phyloP scores from a whole-genome alignment of 352 stramenopile genomes.

The Phytopythium chamaehyphon region DNA sequence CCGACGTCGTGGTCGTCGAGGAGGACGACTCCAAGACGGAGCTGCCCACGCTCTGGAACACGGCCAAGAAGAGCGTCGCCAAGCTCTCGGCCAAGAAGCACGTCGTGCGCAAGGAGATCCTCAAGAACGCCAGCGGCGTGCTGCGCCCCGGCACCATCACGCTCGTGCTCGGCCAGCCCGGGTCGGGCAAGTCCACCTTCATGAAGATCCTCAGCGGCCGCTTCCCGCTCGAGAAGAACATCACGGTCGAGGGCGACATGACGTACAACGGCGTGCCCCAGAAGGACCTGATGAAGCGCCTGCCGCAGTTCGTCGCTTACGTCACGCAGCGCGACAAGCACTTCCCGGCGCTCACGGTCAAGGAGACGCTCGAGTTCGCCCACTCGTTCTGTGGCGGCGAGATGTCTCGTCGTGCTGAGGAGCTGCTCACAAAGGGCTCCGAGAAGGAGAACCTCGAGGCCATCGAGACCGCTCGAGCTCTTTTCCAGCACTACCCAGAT shows the following conservation, averaged over 20 bases:
- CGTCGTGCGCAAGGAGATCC: conserved; percentile 40
- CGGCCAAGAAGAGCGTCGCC: conserved; percentile 21
- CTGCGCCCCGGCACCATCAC: conserved; percentile 40
- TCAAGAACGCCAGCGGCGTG: conserved; percentile 41
- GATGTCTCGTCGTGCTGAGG: conserved; percentile 23
- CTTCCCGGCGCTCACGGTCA: conserved; percentile 55
- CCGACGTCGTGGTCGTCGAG: conserved; percentile 20
- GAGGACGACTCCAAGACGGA: conserved; percentile 13
- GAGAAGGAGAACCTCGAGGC: conserved; percentile 23
- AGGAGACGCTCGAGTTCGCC: conserved; percentile 44
- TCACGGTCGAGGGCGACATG: conserved; percentile 30
- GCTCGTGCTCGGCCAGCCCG: conserved; percentile 26
- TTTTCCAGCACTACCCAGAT: conserved; percentile 35
- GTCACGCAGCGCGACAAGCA: conserved; percentile 79
- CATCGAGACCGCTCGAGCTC: conserved; percentile 10
- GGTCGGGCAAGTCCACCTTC: conserved; percentile 32
- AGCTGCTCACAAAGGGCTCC: conserved; percentile 39
- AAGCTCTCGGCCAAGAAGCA: conserved; percentile 30
- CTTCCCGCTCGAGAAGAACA: conserved; percentile 35
- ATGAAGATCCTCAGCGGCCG: conserved; percentile 33
- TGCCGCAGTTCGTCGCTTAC: conserved; percentile 40
- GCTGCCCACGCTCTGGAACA: conserved; percentile 37
- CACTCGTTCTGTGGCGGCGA: conserved; percentile 64
- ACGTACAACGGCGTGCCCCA: conserved; percentile 44
- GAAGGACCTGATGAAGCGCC: conserved; percentile 17